Evolutionary conservation across 495 filamentous ascomycete species (phyloP), one percentile per base, ranked within the genome.

Genomic region (Darksidea phi): DNA sequence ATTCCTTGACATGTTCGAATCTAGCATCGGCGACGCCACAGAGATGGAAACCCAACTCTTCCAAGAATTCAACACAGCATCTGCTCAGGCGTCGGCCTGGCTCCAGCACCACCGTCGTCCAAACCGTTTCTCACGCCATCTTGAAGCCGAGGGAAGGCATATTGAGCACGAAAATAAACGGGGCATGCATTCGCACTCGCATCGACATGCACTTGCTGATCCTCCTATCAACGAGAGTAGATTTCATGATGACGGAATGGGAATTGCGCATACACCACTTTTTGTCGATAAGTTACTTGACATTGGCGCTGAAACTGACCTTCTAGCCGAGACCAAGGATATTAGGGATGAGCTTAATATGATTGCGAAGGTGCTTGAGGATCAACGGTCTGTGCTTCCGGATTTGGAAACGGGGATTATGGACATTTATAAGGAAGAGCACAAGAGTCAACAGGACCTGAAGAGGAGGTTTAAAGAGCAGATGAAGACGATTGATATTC

Each of bases 281-380:
- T 88, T 87, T 61, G 78, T 85, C 37, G 85, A 89, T 67, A 79
- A 80, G 34, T 75, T 89, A 1, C 77, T 88, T 4, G 84, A 89
- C 46, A 88, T 89, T 48, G 84, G 83, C 38, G 76, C 80, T 37
- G 86, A 89, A 70, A 88, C 84, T 1, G 80, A 83, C 55, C 75
- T 88, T 0, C 74, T 88, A 0, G 77, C 82, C 4, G 86, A 89
- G 59, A 81, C 82, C 10, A 89, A 88, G 69, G 86, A 89, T 67
- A 88, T 89, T 59, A 78, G 83, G 6, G 86, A 88, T 59, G 86
- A 89, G 66, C 76, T 89, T n/a, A 84, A 84, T 70, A 89, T 89
- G 78, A 86, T 89, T 54, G 69, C 72, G 20, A 83, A 80, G 11
- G 80, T 89, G 0, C 72, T 87, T 0, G 77, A 84, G 10, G 77